phyloP scores from a whole-genome alignment of 257 asterid species.

The Penstemon newberryi region DNA sequence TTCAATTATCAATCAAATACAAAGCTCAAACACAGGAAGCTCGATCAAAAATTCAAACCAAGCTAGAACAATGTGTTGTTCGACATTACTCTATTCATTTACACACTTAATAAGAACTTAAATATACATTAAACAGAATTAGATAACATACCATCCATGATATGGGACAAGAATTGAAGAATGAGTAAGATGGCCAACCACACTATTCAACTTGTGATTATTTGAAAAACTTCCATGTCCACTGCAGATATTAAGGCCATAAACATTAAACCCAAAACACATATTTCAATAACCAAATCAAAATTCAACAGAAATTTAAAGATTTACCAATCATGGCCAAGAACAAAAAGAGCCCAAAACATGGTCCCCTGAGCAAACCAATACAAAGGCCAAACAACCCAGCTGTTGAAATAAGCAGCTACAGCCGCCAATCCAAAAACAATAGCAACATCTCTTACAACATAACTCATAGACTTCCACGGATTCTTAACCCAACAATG shows the following conservation, averaged over 20 bases:
- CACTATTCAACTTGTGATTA: slow-evolving; percentile 74
- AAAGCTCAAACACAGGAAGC: too few species aligned
- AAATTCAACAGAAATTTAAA: neutral
- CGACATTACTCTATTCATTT: too few species aligned
- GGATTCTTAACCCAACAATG: slow-evolving; percentile 97
- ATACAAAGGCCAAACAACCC: slow-evolving; percentile 92
- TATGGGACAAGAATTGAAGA: slow-evolving; percentile 96
- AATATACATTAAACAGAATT: neutral
- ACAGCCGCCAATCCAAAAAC: slow-evolving; percentile 83
- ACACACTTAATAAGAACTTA: too few species aligned
- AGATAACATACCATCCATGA: slow-evolving; percentile 82
- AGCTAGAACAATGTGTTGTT: too few species aligned
- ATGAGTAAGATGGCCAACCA: slow-evolving; percentile 89
- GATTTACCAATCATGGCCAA: slow-evolving; percentile 90
- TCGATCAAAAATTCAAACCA: too few species aligned
- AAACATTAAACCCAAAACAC: neutral
- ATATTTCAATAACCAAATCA: neutral
- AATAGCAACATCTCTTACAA: slow-evolving; percentile 69
- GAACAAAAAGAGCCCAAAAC: slow-evolving; percentile 99
- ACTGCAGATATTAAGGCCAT: slow-evolving; percentile 47
- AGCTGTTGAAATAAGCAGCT: slow-evolving; percentile 78
- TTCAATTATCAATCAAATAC: too few species aligned
- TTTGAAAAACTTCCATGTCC: slow-evolving; percentile 98
- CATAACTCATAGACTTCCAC: slow-evolving; percentile 86
- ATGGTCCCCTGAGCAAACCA: slow-evolving; percentile 96